Evolutionary conservation across 441 rosid species (phyloP), one percentile per base, ranked within the genome.

Genomic region (Arabidopsis lyrata): DNA sequence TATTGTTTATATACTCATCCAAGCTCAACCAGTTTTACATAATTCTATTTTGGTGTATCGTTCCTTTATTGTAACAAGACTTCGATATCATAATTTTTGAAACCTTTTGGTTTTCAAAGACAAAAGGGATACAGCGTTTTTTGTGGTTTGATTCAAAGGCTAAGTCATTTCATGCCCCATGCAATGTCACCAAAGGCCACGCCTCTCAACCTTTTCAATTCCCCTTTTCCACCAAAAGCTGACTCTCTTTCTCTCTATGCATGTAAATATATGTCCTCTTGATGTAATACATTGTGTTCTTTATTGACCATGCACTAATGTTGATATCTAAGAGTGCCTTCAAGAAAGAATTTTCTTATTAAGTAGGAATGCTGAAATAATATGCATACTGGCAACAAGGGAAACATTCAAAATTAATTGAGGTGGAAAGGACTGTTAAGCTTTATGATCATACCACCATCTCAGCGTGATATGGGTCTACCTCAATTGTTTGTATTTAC

Each of bases 181-280:
- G 80, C 80, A 77, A 72, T 71, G 77, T 66, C 73, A 72, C 73
- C 58, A 72, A 73, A 77, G 73, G 64, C 77, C 77, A 77, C 80
- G 77, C 80, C 80, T 77, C 59, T 52, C 42, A 29, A 63, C 75
- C 79, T 76, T 77, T 72, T 60, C 80, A 70, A 55, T 77, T 64
- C 47, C 71, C 54, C 63, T 77, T 77, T 77, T 77, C 69, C 77
- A 65, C 69, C 73, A 52, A 77, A 77, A 77, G 73, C 80, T 53
- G 73, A 57, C 59, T 65, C 34, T 65, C 20, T 65, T 16, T 62
- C 52, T 52, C 65, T 24, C 73, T 24, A 36, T 77, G 52, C 49
- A 76, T 76, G 48, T 29, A 27, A 36, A 48, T 57, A 72, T 54
- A 55, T 75, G 42, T 27, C 42, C 39, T 75, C 63, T 68, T 75